These are phyloP conservation scores for Lasiosphaeris hirsuta DNA, from an alignment of 495 filamentous ascomycete species.

Conservation along the genomic window DNA sequence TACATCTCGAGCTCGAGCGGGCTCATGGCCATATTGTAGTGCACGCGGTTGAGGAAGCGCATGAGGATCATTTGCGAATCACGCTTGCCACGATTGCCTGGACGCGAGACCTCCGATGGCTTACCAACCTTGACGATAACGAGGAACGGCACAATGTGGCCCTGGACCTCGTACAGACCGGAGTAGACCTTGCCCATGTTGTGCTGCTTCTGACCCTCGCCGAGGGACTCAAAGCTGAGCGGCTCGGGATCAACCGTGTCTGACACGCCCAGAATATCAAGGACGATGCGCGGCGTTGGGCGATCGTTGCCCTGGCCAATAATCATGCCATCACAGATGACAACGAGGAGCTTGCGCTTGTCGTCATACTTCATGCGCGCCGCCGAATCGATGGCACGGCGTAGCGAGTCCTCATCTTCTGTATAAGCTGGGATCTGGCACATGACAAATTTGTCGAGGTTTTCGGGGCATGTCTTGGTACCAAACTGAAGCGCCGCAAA, in stretches of 20 bases:
- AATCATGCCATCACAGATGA: constrained; percentile 99
- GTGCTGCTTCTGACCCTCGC: constrained; percentile 94
- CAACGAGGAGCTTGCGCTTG: constrained; percentile 90
- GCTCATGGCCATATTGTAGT: constrained; percentile 94
- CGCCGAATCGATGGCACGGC: constrained; percentile 94
- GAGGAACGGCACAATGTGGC: constrained; percentile 96
- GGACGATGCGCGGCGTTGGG: constrained; percentile 90
- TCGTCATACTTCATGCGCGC: constrained; percentile 97
- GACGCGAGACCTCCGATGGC: constrained; percentile 91
- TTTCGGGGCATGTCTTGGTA: constrained; percentile 85
- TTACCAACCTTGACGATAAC: constrained; percentile 98
- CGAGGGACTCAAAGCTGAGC: constrained; percentile 93
- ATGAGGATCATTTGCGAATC: constrained; percentile 98
- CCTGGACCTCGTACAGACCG: constrained; percentile 94
- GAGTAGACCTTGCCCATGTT: constrained; percentile 99
- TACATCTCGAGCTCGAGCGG: constrained; percentile 97
- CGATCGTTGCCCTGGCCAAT: constrained; percentile 97
- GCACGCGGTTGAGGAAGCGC: constrained; percentile 97
- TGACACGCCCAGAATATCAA: constrained; percentile 93
- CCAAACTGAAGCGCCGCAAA: constrained; percentile 92
- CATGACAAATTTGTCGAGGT: constrained; percentile 97
- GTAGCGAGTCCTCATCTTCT: constrained; percentile 94
- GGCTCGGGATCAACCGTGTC: constrained; percentile 95
- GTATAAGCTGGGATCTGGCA: constrained; percentile 97
- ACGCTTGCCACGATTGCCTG: constrained; percentile 97